Evolutionary conservation across 2,329 filamentous ascomycete genomes (phyloP).

Genomic region (Diaporthe eres): DNA sequence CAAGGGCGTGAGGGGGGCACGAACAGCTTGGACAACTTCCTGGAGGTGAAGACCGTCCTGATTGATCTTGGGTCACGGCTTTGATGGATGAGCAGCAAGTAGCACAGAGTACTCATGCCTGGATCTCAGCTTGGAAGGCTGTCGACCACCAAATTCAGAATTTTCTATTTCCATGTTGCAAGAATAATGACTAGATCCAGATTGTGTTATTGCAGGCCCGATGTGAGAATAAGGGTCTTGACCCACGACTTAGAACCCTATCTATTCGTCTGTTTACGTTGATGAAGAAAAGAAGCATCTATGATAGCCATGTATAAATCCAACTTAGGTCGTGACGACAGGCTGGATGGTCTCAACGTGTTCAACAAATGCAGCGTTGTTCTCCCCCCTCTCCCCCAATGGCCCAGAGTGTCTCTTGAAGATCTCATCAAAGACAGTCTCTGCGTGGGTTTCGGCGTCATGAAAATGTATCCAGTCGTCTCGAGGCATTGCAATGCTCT

Average conservation of each 20-base stretch:
- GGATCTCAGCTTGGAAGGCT: not conserved
- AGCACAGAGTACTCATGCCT: too few species aligned
- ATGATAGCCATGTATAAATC: not conserved
- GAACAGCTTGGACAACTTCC: constrained; percentile 54
- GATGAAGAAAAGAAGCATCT: not conserved
- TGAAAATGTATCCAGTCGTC: constrained; percentile 67
- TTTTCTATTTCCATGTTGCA: not conserved
- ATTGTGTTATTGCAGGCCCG: too few species aligned
- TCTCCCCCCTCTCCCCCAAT: not conserved
- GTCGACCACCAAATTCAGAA: too few species aligned
- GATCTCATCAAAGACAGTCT: constrained; percentile 54
- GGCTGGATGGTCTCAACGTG: constrained; percentile 22
- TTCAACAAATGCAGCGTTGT: not conserved
- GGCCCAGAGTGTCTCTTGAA: constrained; percentile 47
- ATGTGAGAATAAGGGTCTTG: not conserved
- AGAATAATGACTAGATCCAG: not conserved
- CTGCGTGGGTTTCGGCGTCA: constrained; percentile 63
- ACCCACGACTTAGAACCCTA: not conserved
- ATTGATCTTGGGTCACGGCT: constrained; percentile 46
- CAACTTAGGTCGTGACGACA: constrained; percentile 8
- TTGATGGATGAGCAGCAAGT: not conserved
- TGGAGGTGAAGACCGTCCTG: constrained; percentile 51
- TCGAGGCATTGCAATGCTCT: constrained; percentile 62
- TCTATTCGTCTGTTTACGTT: not conserved
- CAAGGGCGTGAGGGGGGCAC: constrained; percentile 54